These are phyloP conservation scores for Pedinophyceae sp. DNA, from an alignment of 139 green algal genomes.

Conservation along the genomic window DNA sequence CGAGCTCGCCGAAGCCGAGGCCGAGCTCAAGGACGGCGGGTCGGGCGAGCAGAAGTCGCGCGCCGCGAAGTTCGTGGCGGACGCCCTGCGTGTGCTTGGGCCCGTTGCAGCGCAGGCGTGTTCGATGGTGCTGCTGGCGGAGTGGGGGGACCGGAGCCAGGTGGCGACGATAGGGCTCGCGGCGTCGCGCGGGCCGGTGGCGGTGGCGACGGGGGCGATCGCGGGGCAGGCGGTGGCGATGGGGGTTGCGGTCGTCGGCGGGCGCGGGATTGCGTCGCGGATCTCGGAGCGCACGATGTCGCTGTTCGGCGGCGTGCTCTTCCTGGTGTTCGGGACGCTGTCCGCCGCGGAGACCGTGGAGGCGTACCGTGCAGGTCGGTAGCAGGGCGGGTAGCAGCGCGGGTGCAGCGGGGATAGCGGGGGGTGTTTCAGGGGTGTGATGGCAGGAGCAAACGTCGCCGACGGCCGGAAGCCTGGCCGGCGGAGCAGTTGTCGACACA, in stretches of 20 bases:
- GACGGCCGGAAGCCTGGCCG: no score
- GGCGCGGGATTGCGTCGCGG: background rate
- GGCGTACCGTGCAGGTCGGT: no score
- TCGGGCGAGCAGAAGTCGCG: background rate
- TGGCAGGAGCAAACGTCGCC: no score
- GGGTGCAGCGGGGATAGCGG: no score
- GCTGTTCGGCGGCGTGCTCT: background rate
- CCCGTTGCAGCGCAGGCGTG: background rate
- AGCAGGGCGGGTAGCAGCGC: no score
- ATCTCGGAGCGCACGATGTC: background rate
- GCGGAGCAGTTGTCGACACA: no score
- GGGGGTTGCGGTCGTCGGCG: background rate
- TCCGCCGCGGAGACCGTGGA: background rate
- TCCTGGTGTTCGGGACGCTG: background rate
- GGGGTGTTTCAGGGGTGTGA: no score
- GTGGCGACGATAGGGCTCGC: background rate
- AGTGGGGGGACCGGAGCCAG: slow-evolving; percentile 2
- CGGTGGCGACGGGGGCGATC: background rate
- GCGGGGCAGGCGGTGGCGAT: background rate
- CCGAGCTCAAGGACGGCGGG: background rate
- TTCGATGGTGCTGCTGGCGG: background rate
- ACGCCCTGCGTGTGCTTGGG: background rate
- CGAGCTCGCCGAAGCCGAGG: background rate
- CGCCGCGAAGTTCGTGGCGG: background rate
- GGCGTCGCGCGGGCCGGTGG: background rate